Base-by-base conservation (phyloP, 2,329 filamentous ascomycete species). In the Colletotrichum trifolii region DNA sequence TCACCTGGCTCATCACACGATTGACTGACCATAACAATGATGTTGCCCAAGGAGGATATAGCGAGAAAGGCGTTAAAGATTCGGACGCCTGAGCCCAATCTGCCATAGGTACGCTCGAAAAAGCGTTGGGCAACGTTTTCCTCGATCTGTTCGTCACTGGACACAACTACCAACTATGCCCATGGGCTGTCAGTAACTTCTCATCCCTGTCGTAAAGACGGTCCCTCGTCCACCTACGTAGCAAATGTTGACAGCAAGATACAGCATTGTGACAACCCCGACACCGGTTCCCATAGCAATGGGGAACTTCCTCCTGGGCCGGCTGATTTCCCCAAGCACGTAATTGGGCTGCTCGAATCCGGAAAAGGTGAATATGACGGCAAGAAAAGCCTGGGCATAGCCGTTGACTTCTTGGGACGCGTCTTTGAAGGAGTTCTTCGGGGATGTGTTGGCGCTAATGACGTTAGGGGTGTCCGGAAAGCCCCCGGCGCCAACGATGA, bases 21-120 rank as follows among this genome's bases (percentile, higher is more conserved):
- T 38, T 12, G 39, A 25, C n/a, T 39, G 54, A 69, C 67, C 74
- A 84, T 85, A 17, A 84, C 82, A 10, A 87, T 77, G 46, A 88
- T 82, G 69, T 88, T 87, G 0, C 85, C 85, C 53, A 87, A 77
- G 33, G 80, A 83, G 2, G 82, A 85, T 33, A 88, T 73, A 3
- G 85, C 84, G 7, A 86, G 76, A 46, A 88, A 79, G 0, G 77
- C 81, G 13, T 83, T 77, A 63, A 86, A 77, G 8, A 83, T 77
- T 1, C 76, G 73, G 6, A 74, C 69, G 8, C 73, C 73, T 6
- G 67, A 25, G 7, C 54, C 75, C 8, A 78, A 64, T 11, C 71
- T 57, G 12, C 75, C 74, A 13, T 75, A 67, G 0, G 75, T 76
- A n/a, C 69, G 57, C 64, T 77, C 48, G 35, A 81, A 78, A 67